Evolutionary conservation across 1,139 yeast genomes (phyloP), one percentile per base, ranked within the genome.

Genomic region (Diutina pseudorugosa): DNA sequence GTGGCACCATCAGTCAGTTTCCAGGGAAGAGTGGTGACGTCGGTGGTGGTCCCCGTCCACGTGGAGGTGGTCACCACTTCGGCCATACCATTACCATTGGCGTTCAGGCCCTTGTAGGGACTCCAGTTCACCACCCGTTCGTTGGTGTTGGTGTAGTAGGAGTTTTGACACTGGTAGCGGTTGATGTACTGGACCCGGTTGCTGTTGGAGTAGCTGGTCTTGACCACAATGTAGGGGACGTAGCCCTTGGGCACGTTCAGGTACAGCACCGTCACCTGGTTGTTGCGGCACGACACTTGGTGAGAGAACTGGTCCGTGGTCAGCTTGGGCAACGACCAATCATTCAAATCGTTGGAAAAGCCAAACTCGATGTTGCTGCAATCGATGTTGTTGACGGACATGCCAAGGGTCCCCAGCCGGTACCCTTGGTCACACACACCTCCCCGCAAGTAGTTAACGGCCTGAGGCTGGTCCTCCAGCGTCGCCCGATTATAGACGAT

Each of bases 201-300:
- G n/a, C 42, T 40, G 18, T 40, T 18, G 4, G 45, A 14, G 8
- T 19, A 12, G 20, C n/a, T 19, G 4, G 45, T 19, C 45, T 41
- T 41, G 25, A 41, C 45, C 54, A 61, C 66, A 44, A 69, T 55
- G 54, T 60, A 69, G n/a, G 69, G 68, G 41, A 70, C 59, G 55
- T 58, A 66, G 2, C 71, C 72, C 2, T 68, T 65, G 2, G 72
- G 71, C 40, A 68, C 53, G 52, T 63, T 61, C 1, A 45, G 19
- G 54, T 62, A 68, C 8, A 52, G 51, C 3, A 65, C 55, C 0
- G 51, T 43, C 49, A 55, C 57, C 0, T 55, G 51, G 5, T 8
- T 27, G 8, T 8, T 9, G 9, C 3, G 16, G n/a, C 50, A 47
- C 23, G 18, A n/a, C 8, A 30, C n/a, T n/a, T 58, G 47, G 59